Base-by-base conservation (phyloP, 106 monocot genomes). In the Ottelia alismoides region DNA sequence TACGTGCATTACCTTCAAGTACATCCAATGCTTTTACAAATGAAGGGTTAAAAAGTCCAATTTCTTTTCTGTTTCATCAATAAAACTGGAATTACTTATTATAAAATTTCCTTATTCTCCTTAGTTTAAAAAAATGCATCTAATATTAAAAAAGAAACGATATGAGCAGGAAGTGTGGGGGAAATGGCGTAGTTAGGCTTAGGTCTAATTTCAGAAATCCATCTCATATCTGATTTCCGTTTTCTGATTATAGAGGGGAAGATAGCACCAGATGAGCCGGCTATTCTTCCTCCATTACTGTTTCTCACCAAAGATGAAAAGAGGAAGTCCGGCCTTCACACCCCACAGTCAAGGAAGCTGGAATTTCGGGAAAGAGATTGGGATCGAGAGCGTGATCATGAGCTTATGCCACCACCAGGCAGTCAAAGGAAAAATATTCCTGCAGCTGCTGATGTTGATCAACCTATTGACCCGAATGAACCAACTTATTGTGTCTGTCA, bases 401-500 rank as follows among this genome's bases (percentile, higher is more conserved):
- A 90, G 56, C 67, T 98, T 45, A 89, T 90, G 90, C 98, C 98
- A 30, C 98, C 98, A 65, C 90, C 90, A 22, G 82, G 85, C 22
- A 86, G 82, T 58, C 71, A 77, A 62, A 98, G 79, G 67, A 98
- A 86, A 73, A 70, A 46, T 62, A 64, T 57, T 52, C 66, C 74
- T 59, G 63, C 63, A 20, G 60, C 75, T 65, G 63, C 73, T 60
- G 98, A 98, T 53, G 57, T 70, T 18, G 89, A 98, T 65, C 98
- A 86, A 64, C 68, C 98, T 6, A 75, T 92, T 54, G 98, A 98
- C 55, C 98, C 98, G 20, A 80, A 98, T 73, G 98, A 98, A 65
- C 89, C 82, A 45, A 98, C 90, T 40, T 98, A 90, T 62, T 98
- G 98, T 56, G 70, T 98, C 45, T 98, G 98, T 47, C 85, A 98